phyloP scores from a whole-genome alignment of 768 basidiomycete genomes.

The Tulasnella sp. region DNA sequence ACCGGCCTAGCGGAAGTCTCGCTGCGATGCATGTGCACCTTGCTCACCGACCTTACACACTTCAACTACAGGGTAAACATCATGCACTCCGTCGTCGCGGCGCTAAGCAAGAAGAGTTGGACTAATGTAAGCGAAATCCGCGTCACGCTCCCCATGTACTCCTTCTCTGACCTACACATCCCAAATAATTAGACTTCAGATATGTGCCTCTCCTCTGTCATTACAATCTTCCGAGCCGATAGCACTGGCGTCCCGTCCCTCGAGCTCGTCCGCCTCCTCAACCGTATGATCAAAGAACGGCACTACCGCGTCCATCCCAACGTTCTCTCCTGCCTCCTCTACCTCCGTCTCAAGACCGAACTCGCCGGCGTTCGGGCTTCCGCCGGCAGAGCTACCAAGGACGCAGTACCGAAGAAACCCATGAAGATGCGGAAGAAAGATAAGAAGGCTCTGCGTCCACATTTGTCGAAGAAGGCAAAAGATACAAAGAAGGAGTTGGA shows the following conservation, averaged over 20 bases:
- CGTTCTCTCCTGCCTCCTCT: conserved; percentile 71
- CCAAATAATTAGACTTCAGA: conserved; percentile 56
- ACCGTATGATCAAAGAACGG: conserved; percentile 92
- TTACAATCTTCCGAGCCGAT: conserved; percentile 75
- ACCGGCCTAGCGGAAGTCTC: conserved; percentile 56
- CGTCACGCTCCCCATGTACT: too few relatives aligned
- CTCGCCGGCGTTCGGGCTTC: conserved; percentile 66
- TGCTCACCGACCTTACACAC: conserved; percentile 74
- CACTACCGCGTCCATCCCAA: conserved; percentile 84
- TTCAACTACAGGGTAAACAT: conserved; percentile 96
- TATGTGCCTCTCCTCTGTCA: conserved; percentile 70
- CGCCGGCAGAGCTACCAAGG: conserved; percentile 47
- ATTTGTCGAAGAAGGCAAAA: conserved; percentile 86
- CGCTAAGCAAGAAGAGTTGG: conserved; percentile 79
- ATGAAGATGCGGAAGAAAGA: conserved; percentile 42
- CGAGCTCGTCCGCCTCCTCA: conserved; percentile 79
- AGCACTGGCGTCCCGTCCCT: conserved; percentile 70
- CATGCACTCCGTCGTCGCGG: conserved; percentile 75
- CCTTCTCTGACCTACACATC: conserved; percentile 7
- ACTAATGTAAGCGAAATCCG: conserved; percentile 74
- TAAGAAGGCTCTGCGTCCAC: conserved; percentile 45
- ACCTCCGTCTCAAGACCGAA: conserved; percentile 80
- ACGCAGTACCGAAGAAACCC: conserved; percentile 24
- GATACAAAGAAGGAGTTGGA: conserved; percentile 80
- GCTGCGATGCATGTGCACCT: conserved; percentile 78